Base-by-base conservation (phyloP, 2,329 filamentous ascomycete genomes). In the Colletotrichum neosansevieriae region DNA sequence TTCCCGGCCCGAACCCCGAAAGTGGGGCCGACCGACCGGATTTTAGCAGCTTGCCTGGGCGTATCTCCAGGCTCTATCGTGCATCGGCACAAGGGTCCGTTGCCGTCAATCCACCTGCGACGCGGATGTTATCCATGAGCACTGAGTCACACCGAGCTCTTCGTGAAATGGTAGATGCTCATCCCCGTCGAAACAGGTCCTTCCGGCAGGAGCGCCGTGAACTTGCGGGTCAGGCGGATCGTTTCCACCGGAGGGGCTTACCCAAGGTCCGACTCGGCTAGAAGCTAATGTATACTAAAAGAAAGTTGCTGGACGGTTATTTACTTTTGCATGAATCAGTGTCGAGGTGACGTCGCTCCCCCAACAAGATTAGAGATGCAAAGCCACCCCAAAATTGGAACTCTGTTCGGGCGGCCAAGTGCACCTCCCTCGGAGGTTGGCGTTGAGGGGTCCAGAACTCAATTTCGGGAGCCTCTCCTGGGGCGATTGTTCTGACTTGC, bases 21-120 rank as follows among this genome's bases (percentile, higher is more conserved):
- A 44, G 59, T 42, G 60, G 64, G 60, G 45, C 58, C 60, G 59
- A 10, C 2, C n/a, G n/a, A 17, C 38, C 53, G 64, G 64, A 64
- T 44, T 67, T 67, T 64, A 64, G 64, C 7, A 63, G 19, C 17
- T 40, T 34, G 34, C 38, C 58, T 38, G 40, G 10, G 15, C 29
- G 21, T 42, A 42, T 32, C 58, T 44, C 38, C 19, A 59, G 11
- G 21, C 21, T 21, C 21, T 21, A 21, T 21, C 21, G 42, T 19
- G 15, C 12, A 36, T 34, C 32, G 32, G 12, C 10, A 32, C 32
- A 38, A 38, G 32, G 50, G 36, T 54, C 29, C 32, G 32, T 32
- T 29, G 19, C 32, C 44, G 45, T 13, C 13, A 10, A 49, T 19
- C n/a, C 12, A 17, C 24, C 6, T 19, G 21, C 36, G 36, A 40